Evolutionary conservation across 2,329 filamentous ascomycete genomes (phyloP).

Genomic region (Fusarium aywerte): DNA sequence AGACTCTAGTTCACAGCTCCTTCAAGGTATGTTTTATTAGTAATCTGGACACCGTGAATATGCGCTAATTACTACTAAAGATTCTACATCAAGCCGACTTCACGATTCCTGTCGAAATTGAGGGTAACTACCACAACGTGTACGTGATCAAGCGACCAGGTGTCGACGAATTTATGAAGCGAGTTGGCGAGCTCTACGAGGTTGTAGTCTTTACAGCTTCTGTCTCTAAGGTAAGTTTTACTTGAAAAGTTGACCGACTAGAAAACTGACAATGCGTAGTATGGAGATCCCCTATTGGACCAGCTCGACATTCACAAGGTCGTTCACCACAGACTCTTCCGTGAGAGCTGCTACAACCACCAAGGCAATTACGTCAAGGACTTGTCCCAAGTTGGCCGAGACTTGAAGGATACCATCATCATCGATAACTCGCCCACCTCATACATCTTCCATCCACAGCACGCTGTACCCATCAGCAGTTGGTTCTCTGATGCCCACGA

Average conservation of each 20-base stretch:
- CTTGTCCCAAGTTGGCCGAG: constrained; percentile 93
- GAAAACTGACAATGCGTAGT: constrained; percentile 64
- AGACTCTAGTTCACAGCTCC: constrained; percentile 97
- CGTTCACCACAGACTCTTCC: constrained; percentile 94
- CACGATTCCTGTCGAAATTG: constrained; percentile 98
- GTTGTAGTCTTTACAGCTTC: constrained; percentile 99
- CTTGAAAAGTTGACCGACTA: background rate
- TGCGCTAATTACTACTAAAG: constrained; percentile 59
- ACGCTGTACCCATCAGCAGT: constrained; percentile 98
- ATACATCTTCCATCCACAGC: constrained; percentile 99
- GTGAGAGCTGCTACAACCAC: constrained; percentile 99
- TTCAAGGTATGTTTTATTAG: constrained; percentile 78
- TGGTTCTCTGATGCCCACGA: constrained; percentile 99
- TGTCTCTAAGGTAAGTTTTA: constrained; percentile 82
- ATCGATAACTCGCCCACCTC: constrained; percentile 99
- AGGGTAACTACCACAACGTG: constrained; percentile 98
- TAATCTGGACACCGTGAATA: background rate
- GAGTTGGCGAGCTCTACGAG: constrained; percentile 96
- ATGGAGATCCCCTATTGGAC: constrained; percentile 94
- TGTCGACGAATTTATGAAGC: constrained; percentile 98
- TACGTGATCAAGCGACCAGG: constrained; percentile 99
- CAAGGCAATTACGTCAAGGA: constrained; percentile 99
- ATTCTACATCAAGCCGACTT: constrained; percentile 98
- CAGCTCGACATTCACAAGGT: constrained; percentile 98
- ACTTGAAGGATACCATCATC: constrained; percentile 97